phyloP scores from a whole-genome alignment of 2,329 filamentous ascomycete species.

The Phialophora tarda region DNA sequence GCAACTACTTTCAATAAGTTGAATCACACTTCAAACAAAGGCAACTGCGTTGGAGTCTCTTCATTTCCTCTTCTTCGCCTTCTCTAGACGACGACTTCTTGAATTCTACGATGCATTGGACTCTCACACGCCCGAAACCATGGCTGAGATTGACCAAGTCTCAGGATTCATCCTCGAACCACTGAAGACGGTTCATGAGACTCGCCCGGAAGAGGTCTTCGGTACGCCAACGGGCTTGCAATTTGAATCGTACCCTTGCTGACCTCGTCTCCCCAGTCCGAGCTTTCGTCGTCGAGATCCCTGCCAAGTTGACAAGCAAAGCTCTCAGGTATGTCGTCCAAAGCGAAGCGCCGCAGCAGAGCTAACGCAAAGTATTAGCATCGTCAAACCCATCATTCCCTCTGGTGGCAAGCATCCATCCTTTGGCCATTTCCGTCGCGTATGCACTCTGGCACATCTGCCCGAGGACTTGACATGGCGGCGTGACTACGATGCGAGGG shows the following conservation, averaged over 20 bases:
- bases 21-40: constrained; percentile 6
- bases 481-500: constrained; percentile 37
- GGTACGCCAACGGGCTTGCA: constrained; percentile 43
- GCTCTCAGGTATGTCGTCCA: constrained; percentile 48
- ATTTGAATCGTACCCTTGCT: background rate
- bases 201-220: constrained; percentile 48
- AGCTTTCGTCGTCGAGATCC: constrained; percentile 53
- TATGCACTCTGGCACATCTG: constrained; percentile 37
- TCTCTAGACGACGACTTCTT: background rate
- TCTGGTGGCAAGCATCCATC: constrained; percentile 47
- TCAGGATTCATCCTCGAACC: constrained; percentile 42
- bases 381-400: constrained; percentile 46
- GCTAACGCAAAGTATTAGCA: constrained; percentile 29
- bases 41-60: constrained; percentile 7
- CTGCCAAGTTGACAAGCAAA: constrained; percentile 51
- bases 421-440: constrained; percentile 40
- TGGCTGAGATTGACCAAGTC: constrained; percentile 32
- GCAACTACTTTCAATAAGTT: constrained; percentile 6
- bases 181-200: constrained; percentile 53
- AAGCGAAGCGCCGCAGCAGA: background rate
- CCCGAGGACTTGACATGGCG: constrained; percentile 38
- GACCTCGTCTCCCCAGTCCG: constrained; percentile 43
- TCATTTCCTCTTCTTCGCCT: constrained; percentile 1
- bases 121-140: constrained; percentile 23
- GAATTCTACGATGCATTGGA: constrained; percentile 29